Evolutionary conservation across 1,139 yeast species (phyloP), one percentile per base, ranked within the genome.

Genomic region (Lodderomyces margitis): DNA sequence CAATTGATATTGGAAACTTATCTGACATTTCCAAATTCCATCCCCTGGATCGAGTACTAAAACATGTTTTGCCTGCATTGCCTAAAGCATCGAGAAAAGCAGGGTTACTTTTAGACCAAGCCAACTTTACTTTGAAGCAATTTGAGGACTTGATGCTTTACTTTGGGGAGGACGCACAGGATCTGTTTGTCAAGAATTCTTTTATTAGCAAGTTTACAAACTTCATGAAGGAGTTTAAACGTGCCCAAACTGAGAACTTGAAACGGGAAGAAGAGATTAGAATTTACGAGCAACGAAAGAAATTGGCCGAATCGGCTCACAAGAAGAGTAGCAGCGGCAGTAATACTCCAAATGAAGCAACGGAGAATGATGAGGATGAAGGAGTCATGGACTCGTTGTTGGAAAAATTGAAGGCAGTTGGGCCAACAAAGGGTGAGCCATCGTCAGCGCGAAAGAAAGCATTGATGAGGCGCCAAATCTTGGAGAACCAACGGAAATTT

Each of bases 371-470:
- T 24, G 55, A 50, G 39, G 57, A 52, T 12, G 70, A 68, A 30
- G 83, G 78, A 43, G 87, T 83, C 32, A 83, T 85, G 87, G 94
- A 85, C 59, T 76, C 84, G 23, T 68, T 85, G 35, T 66, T 85
- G 46, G 87, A 83, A 54, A 82, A 81, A 55, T 70, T 85, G 54
- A 83, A 84, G 56, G 85, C 86, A 27, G 84, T 86, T 0, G 89
- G 87, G 0, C 84, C 88, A 12, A 55, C 80, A 5, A 78, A 78
- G 50, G 82, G 87, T 3, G 94, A 87, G 55, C 82, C 94, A 0
- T 66, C 86, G 1, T 80, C 92, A 6, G 95, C 96, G 0, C 70
- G 95, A 51, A 81, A 88, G 54, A 72, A 94, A 46, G 96, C 95
- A 0, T 68, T 85, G 48, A 86, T 91, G 51, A 77, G 92, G 49